Conservation (phyloP, 2,329 filamentous ascomycete species). For the Arthrobotrys sinensis region DNA sequence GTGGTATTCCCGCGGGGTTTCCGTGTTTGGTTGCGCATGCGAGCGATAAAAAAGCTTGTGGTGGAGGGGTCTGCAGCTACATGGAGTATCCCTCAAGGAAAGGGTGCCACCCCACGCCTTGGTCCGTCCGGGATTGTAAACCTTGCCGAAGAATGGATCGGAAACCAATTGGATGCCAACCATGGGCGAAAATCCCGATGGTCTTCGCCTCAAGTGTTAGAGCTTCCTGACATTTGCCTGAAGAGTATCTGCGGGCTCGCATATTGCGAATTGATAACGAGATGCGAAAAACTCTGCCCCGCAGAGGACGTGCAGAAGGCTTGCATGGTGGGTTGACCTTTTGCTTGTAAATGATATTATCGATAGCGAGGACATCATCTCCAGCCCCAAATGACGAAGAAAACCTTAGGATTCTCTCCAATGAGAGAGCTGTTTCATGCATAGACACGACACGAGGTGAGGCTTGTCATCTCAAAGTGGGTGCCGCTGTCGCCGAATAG, state of each 20-base stretch:
- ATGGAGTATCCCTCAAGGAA: constrained; percentile 19
- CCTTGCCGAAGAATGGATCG: constrained; percentile 42
- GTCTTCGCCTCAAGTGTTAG: constrained; percentile 32
- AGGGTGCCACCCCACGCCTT: constrained; percentile 41
- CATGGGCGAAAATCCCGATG: constrained; percentile 50
- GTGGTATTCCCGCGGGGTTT: constrained; percentile 57
- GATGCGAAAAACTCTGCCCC: constrained; percentile 27
- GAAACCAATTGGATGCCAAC: constrained; percentile 25
- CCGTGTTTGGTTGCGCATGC: constrained; percentile 52
- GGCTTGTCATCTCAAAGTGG: constrained; percentile 24
- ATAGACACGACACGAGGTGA: constrained; percentile 29
- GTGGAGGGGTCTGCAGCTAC: constrained; percentile 53
- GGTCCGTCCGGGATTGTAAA: constrained; percentile 23
- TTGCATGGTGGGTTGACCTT: constrained; percentile 33
- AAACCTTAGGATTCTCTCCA: constrained; percentile 32
- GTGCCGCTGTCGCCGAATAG: constrained; percentile 51
- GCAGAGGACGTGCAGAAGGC: constrained; percentile 32
- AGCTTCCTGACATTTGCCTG: constrained; percentile 23
- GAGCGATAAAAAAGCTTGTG: constrained; percentile 53
- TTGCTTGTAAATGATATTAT: constrained; percentile 15
- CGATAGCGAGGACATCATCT: constrained; percentile 33
- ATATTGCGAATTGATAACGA: constrained; percentile 30
- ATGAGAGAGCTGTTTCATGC: constrained; percentile 19
- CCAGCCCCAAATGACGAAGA: constrained; percentile 40
- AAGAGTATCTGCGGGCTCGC: constrained; percentile 17